Conservation (phyloP, 768 basidiomycete genomes). For the Boletus rufocinnamomeus region DNA sequence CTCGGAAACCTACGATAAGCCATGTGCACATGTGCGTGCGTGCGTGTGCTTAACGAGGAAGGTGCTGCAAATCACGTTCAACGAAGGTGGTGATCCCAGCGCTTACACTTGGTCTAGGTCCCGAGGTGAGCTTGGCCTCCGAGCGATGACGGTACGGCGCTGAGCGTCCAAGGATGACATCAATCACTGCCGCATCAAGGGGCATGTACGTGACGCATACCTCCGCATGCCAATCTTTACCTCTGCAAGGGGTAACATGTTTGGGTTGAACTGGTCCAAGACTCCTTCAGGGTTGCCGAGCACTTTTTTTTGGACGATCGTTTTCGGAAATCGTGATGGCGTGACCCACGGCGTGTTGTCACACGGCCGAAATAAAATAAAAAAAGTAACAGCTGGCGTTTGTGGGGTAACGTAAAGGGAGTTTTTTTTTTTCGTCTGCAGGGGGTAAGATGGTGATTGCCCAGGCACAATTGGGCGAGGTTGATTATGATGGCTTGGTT, state of each 20-base stretch:
- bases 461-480: not conserved
- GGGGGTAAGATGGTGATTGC: not conserved
- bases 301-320: conserved; percentile 1
- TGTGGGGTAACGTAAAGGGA: conserved; percentile 10
- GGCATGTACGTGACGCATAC: not conserved
- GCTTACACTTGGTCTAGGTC: not conserved
- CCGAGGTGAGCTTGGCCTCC: not conserved
- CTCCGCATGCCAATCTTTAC: conserved; percentile 21
- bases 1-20: not conserved
- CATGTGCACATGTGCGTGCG: no score
- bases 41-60: not conserved
- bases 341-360: conserved; percentile 1
- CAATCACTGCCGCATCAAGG: conserved; percentile 14
- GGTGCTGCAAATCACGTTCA: not conserved
- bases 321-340: not conserved
- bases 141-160: not conserved
- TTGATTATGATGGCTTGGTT: not conserved
- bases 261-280: not conserved
- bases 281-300: conserved; percentile 1
- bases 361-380: not conserved
- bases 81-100: not conserved
- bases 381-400: not conserved
- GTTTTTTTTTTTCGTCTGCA: not conserved
- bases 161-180: not conserved
- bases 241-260: conserved; percentile 5